phyloP scores from a whole-genome alignment of 441 rosid genomes.

The Gossypium schwendimanii region DNA sequence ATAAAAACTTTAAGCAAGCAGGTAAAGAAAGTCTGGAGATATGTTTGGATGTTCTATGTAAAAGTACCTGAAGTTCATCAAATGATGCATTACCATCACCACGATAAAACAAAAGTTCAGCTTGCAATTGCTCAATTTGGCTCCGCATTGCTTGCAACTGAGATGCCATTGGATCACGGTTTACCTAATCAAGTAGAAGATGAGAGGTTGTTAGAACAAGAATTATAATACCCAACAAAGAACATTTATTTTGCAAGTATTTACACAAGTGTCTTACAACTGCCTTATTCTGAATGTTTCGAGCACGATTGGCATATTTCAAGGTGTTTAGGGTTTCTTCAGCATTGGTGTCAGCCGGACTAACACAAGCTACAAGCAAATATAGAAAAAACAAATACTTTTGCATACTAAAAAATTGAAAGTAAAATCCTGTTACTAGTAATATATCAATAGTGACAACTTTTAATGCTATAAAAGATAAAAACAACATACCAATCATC shows the following conservation, averaged over 20 bases:
- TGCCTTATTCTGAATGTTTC: constrained; percentile 94
- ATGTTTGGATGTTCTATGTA: not conserved
- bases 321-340: constrained; percentile 92
- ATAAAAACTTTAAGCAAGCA: constrained; percentile 10
- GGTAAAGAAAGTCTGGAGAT: not conserved
- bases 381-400: not conserved
- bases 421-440: not conserved
- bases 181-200: too few relatives aligned
- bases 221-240: too few relatives aligned
- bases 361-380: constrained; percentile 70
- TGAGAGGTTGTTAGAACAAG: too few relatives aligned
- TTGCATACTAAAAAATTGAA: not conserved
- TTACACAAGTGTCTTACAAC: constrained; percentile 43
- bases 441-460: not conserved
- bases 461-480: not conserved
- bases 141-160: constrained; percentile 83
- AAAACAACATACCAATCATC: constrained; percentile 72
- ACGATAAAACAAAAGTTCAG: constrained; percentile 71
- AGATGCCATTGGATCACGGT: constrained; percentile 51
- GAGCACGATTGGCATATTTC: constrained; percentile 93
- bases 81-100: constrained; percentile 61
- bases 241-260: not conserved
- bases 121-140: constrained; percentile 86
- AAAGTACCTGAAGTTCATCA: constrained; percentile 81
- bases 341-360: constrained; percentile 96